Base-by-base conservation (phyloP, 1,139 yeast genomes). In the Scheffersomyces stambukii region DNA sequence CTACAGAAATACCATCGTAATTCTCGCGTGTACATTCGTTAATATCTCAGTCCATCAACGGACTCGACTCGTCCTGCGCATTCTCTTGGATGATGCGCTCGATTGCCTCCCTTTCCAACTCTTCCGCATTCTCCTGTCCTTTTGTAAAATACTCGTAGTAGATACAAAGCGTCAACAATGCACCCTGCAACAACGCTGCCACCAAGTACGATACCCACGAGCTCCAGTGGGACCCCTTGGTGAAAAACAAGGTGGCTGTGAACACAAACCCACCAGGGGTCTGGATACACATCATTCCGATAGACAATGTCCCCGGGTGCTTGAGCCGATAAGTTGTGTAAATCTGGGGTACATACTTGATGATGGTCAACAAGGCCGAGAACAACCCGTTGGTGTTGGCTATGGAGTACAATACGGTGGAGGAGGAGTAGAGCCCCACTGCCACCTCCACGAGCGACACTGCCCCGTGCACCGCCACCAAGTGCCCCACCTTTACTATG, bases 211-310 rank as follows among this genome's bases (percentile, higher is more conserved):
- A 84, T 19, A 84, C 54, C 94, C 94, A 85, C 6, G 89, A 77
- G 42, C 93, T 81, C 95, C 95, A 85, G 38, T 76, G 75, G 1
- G 91, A 76, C 2, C 88, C 93, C 25, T 82, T 81, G 27, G 89
- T 75, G 35, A 74, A 57, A 32, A 76, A 81, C 32, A 86, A 59
- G 3, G 85, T 77, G 10, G 76, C 68, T 0, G 93, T 74, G 79
- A 91, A 85, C 2, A 83, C 38, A 43, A 74, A 81, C 15, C 95
- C 95, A 9, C 96, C 96, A 0, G 96, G 96, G 11, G 94, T 84
- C 51, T 86, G 96, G 39, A 86, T 71, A 31, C 79, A 61, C 91
- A 86, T 82, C 86, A 83, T 84, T 5, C 81, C 75, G 13, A 83
- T 65, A 0, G 94, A 82, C 20, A 86, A 64, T 1, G 89, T 79